Conservation (phyloP, 1,284 basidiomycete genomes). For the Quambalaria eucalypti region DNA sequence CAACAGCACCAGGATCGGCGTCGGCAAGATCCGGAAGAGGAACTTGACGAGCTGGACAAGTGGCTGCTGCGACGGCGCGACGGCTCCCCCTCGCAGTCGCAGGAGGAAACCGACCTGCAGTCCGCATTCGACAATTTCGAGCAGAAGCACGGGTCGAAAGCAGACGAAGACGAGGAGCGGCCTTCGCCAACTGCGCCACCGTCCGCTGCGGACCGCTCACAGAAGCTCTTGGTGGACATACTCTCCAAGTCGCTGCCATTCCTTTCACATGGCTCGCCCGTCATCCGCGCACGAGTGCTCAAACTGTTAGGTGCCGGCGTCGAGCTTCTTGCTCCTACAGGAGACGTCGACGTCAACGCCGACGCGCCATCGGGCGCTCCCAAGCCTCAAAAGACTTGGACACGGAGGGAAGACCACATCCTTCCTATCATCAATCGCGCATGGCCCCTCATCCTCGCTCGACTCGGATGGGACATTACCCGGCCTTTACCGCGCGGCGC, state of each 20-base stretch:
- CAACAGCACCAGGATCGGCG: not conserved
- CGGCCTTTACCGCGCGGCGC: not conserved
- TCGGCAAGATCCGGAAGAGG: not conserved
- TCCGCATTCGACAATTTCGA: not conserved
- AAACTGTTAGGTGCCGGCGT: constrained; percentile 8
- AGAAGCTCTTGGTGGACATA: constrained; percentile 11
- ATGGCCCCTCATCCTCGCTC: constrained; percentile 37
- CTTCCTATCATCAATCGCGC: constrained; percentile 33
- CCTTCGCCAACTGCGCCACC: constrained; percentile 2
- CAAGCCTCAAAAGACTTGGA: constrained; percentile 13
- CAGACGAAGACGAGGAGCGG: not conserved
- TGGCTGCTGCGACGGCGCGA: constrained; percentile 6
- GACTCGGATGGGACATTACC: constrained; percentile 18
- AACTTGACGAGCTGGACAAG: constrained; percentile 6
- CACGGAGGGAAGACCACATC: constrained; percentile 15
- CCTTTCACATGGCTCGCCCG: constrained; percentile 8
- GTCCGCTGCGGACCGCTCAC: not conserved
- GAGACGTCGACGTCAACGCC: not conserved
- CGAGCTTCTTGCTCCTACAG: constrained; percentile 2
- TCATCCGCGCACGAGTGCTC: constrained; percentile 8
- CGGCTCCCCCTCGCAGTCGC: too few relatives aligned
- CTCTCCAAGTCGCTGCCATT: constrained; percentile 15
- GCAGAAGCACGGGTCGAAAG: not conserved
- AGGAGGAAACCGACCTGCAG: not conserved
- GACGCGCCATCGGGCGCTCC: constrained; percentile 1